Evolutionary conservation across 352 stramenopile species (phyloP), one percentile per base, ranked within the genome.

Genomic region (Globisporangium nodosum): DNA sequence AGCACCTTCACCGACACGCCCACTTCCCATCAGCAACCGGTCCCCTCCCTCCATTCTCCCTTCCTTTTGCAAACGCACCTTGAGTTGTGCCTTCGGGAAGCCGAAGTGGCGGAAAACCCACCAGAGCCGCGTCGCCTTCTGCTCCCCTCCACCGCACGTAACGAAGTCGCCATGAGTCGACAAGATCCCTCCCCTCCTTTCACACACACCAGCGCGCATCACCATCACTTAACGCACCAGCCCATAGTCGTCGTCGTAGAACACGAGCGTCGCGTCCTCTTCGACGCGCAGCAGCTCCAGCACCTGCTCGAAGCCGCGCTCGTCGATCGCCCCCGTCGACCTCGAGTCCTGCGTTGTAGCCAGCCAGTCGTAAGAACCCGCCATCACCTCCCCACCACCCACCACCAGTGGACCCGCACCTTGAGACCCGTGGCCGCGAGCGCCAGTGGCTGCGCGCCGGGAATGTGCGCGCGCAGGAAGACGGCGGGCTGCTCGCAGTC

Each of bases 61-160:
- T 27, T 27, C 24, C 39, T 16, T 27, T 43, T 6, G 37, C 8
- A 40, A 24, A 37, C 30, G 20, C 18, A 84, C 76, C 69, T 92
- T 92, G 43, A 92, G 74, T 54, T 89, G 78, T 33, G 85, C 70
- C 49, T 83, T 72, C 3, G 80, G 78, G 54, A 88, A 86, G 21
- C 83, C 83, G 52, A 78, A 92, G 67, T 90, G 78, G 35, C 68
- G 73, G 56, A 88, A 88, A 16, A 92, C 79, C 83, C 83, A 92
- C 83, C 83, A 92, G 57, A 81, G 78, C 20, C 83, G 75, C 13
- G 76, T 85, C 31, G 83, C 68, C 63, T 81, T 79, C 77, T 87
- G 52, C 31, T 35, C 12, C 20, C 20, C 49, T 16, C 21, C 13
- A 24, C 15, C 43, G 31, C 8, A 20, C 9, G 49, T 0, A n/a